These are phyloP conservation scores for Beauveria varroae DNA, from an alignment of 2,329 filamentous ascomycete genomes.

Conservation along the genomic window DNA sequence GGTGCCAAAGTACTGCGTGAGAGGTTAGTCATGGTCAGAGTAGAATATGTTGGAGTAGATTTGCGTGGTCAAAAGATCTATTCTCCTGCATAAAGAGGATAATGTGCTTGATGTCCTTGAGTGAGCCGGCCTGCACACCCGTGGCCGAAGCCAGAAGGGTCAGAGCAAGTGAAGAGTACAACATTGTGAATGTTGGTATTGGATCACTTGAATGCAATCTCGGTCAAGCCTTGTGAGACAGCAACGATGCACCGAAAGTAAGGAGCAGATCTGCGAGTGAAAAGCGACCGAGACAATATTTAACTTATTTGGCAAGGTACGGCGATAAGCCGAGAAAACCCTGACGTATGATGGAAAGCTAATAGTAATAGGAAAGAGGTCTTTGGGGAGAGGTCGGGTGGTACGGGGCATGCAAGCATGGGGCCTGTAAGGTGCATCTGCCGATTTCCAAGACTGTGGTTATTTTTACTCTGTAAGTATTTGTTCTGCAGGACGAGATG, in stretches of 20 bases:
- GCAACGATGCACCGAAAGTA: neutral
- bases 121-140: conserved; percentile 26
- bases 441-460: neutral
- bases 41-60: conserved; percentile 1
- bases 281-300: conserved; percentile 1
- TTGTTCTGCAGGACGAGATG: neutral
- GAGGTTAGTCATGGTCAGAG: neutral
- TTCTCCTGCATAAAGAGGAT: conserved; percentile 50
- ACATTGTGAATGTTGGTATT: neutral
- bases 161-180: conserved; percentile 7
- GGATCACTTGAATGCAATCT: neutral
- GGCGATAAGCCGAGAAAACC: neutral
- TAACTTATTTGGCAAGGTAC: conserved; percentile 3
- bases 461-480: neutral
- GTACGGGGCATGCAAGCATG: neutral
- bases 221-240: neutral
- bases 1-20: conserved; percentile 41
- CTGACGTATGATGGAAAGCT: conserved; percentile 6
- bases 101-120: conserved; percentile 47
- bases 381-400: neutral
- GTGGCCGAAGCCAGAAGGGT: conserved; percentile 14
- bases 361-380: neutral
- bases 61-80: conserved; percentile 25
- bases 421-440: neutral
- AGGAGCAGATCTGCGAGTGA: neutral